A percentile compares a stretch with the other conserved stretches of the same genome.
Conservation (phyloP, 2,329 filamentous ascomycete genomes). For the Penicillium paneum region DNA sequence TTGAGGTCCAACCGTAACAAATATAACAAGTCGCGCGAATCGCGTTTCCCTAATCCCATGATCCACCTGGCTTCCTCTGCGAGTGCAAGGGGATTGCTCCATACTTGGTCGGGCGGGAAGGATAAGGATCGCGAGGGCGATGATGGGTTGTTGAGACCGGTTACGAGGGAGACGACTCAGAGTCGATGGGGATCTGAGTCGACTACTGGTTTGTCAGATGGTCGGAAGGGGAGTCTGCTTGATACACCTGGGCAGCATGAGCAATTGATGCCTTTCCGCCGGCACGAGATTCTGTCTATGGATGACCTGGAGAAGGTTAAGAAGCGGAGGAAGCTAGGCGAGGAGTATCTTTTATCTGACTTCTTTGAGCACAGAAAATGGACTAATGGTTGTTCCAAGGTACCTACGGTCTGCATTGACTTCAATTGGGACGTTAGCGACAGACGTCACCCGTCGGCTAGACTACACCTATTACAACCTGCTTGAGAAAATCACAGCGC, state of each 20-base stretch:
- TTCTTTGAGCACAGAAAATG: neutral
- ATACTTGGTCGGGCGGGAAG: slow-evolving; percentile 29
- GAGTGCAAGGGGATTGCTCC: slow-evolving; percentile 30
- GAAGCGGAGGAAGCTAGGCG: slow-evolving; percentile 72
- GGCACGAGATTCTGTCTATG: slow-evolving; percentile 32
- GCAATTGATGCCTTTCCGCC: slow-evolving; percentile 27
- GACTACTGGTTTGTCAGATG: slow-evolving; percentile 22
- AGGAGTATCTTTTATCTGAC: slow-evolving; percentile 58
- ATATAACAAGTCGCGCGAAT: slow-evolving; percentile 32
- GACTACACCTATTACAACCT: slow-evolving; percentile 51
- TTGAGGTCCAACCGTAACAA: slow-evolving; percentile 25
- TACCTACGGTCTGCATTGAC: slow-evolving; percentile 35
- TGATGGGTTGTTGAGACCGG: slow-evolving; percentile 30
- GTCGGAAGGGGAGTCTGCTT: slow-evolving; percentile 30
- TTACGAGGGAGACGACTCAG: slow-evolving; percentile 31
- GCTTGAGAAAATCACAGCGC: slow-evolving; percentile 42
- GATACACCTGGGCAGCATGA: slow-evolving; percentile 26
- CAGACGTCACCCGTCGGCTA: slow-evolving; percentile 45
- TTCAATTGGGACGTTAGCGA: slow-evolving; percentile 38
- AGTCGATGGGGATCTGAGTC: slow-evolving; percentile 37
- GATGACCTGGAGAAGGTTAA: slow-evolving; percentile 36
- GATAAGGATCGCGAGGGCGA: slow-evolving; percentile 34
- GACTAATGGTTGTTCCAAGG: slow-evolving; percentile 12
- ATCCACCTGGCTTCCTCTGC: slow-evolving; percentile 32
- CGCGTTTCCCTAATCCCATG: slow-evolving; percentile 33